phyloP scores from a whole-genome alignment of 345 rosid species.

The Erysimum cheiranthoides region DNA sequence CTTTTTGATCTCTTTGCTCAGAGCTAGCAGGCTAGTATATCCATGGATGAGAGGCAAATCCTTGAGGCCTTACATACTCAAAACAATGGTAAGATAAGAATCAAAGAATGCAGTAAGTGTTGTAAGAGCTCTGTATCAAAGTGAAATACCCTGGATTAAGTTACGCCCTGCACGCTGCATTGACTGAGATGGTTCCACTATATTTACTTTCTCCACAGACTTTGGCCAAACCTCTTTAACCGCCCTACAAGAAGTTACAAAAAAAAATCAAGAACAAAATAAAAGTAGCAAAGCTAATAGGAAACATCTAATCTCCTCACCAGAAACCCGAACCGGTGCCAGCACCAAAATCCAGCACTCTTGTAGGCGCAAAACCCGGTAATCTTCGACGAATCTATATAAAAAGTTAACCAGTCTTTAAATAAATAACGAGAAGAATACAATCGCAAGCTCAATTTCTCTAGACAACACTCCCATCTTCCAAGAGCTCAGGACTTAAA shows the following conservation, averaged over 20 bases:
- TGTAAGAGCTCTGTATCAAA: conserved; percentile 1
- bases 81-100: conserved; percentile 16
- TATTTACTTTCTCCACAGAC: conserved; percentile 66
- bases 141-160: conserved; percentile 69
- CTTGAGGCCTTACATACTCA: conserved; percentile 59
- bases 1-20: conserved; percentile 60
- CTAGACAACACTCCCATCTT: neutral
- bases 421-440: neutral
- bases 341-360: conserved; percentile 90
- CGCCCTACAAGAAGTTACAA: conserved; percentile 61
- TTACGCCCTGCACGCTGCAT: conserved; percentile 94
- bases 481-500: neutral
- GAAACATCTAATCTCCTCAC: conserved; percentile 49
- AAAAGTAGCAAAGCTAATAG: neutral
- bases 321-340: conserved; percentile 97
- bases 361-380: conserved; percentile 72
- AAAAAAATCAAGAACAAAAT: neutral
- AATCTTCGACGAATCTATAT: conserved; percentile 71
- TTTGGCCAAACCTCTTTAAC: conserved; percentile 89
- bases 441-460: neutral
- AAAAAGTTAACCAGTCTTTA: neutral
- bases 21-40: conserved; percentile 72
- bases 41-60: conserved; percentile 86
- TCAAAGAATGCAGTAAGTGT: neutral
- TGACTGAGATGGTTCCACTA: conserved; percentile 94